Conservation (phyloP, 495 filamentous ascomycete species). For the Patellaria atrata region DNA sequence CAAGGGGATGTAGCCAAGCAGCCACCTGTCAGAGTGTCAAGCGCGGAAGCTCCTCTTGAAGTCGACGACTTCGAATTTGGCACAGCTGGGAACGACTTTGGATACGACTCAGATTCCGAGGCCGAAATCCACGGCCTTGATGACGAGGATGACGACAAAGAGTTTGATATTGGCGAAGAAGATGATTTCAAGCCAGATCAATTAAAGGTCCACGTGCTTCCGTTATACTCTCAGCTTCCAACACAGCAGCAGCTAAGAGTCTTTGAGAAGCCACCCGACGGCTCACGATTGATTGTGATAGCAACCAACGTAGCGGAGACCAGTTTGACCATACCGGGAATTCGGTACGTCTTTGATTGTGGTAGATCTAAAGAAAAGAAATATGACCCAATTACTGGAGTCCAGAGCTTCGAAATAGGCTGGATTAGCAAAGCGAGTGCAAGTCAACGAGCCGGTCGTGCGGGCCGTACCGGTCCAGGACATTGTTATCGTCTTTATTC, state of each 20-base stretch:
- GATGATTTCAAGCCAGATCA: slow-evolving; percentile 33
- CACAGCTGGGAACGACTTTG: slow-evolving; percentile 17
- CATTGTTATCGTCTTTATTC: slow-evolving; percentile 93
- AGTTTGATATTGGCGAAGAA: slow-evolving; percentile 41
- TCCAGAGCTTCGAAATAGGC: slow-evolving; percentile 86
- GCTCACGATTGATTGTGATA: slow-evolving; percentile 73
- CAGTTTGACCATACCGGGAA: slow-evolving; percentile 88
- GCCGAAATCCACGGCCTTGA: slow-evolving; percentile 25
- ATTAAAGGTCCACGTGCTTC: slow-evolving; percentile 63
- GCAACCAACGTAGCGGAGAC: slow-evolving; percentile 98
- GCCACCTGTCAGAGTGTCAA: slow-evolving; percentile 56
- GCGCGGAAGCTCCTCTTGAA: slow-evolving; percentile 66
- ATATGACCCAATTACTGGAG: slow-evolving; percentile 69
- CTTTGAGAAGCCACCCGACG: slow-evolving; percentile 78
- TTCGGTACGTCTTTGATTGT: slow-evolving; percentile 90
- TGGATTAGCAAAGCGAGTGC: slow-evolving; percentile 98
- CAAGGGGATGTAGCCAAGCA: slow-evolving; percentile 35
- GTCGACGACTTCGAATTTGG: slow-evolving; percentile 80
- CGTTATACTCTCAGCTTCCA: slow-evolving; percentile 87
- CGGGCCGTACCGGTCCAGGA: slow-evolving; percentile 87
- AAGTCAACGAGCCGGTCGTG: slow-evolving; percentile 82
- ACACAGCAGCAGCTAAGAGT: slow-evolving; percentile 85
- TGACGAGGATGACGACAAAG: slow-evolving; percentile 43
- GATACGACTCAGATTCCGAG: slow-evolving; percentile 24
- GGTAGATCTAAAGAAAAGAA: slow-evolving; percentile 84